Evolutionary conservation across 116 monocot genomes (phyloP), one percentile per base, ranked within the genome.

Genomic region (Zostera marina): DNA sequence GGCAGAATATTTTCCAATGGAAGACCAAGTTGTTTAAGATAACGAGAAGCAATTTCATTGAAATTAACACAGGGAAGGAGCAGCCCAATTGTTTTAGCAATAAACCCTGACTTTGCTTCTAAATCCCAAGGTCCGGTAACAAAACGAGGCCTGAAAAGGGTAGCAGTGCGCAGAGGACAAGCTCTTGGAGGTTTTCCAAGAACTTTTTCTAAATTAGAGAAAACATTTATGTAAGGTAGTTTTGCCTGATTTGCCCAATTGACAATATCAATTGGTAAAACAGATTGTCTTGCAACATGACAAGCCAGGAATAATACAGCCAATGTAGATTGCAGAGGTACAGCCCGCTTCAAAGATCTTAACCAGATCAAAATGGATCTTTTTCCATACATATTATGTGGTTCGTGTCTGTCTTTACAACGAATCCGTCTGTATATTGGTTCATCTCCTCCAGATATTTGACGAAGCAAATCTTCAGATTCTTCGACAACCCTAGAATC

Each of bases 21-120:
- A 54, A 96, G 76, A 42, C 54, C 68, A 20, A 96, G 74, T 20
- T 80, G 76, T 44, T 63, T 60, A 19, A 85, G 68, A 64, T 68
- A 96, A 12, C 85, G 77, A 12, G 32, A 41, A 38, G 89, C 77
- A 42, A 96, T 73, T 38, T 71, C 74, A 70, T 82, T 76, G 56
- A 88, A 88, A 61, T 96, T 96, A 12, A 88, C 85, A 4, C 89
- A 74, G 57, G 89, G 94, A 41, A 85, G 77, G 48, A 69, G 67
- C 22, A 96, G 47, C 20, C 80, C 82, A 60, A 88, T 72, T 32
- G 9, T 47, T 39, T 74, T 42, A 8, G 94, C 77, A 65, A 89
- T 89, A 42, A 72, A 73, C 54, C 75, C 88, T 51, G 79, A 74
- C 13, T 65, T 69, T 39, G 66, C 76, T 71, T 96, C 96, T 44